phyloP scores from a whole-genome alignment of 192 early-diverging fungal species.

The Funneliformis mosseae region DNA sequence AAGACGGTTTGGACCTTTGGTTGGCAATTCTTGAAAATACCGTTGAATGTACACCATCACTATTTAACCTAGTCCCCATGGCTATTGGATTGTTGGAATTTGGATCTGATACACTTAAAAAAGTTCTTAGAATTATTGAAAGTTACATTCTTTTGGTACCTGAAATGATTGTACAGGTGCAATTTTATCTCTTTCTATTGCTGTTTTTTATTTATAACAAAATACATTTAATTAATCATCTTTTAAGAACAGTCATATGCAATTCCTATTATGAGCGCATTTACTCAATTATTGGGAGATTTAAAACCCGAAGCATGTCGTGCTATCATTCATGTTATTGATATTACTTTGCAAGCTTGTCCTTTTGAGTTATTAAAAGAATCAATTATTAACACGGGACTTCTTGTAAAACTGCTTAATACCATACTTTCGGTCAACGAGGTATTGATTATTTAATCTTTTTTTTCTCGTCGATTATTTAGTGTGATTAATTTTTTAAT shows the following conservation, averaged over 20 bases:
- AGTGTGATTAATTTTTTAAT: not conserved
- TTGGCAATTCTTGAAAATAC: conserved; percentile 76
- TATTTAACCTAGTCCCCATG: conserved; percentile 64
- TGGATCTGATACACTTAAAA: conserved; percentile 76
- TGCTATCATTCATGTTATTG: conserved; percentile 63
- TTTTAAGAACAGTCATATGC: conserved; percentile 42
- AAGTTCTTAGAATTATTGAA: conserved; percentile 82
- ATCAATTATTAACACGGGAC: conserved; percentile 53
- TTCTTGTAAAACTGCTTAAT: conserved; percentile 59
- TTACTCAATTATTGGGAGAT: conserved; percentile 55
- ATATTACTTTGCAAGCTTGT: conserved; percentile 54
- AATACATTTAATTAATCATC: not conserved
- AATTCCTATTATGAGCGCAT: conserved; percentile 40
- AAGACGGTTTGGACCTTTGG: conserved; percentile 93
- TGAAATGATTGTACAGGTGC: conserved; percentile 57
- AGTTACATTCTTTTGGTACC: conserved; percentile 76
- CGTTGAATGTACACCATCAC: conserved; percentile 46
- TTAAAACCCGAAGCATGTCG: conserved; percentile 61
- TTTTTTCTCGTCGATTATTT: not conserved
- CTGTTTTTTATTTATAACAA: not conserved
- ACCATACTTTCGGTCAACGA: conserved; percentile 53
- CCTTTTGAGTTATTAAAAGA: conserved; percentile 52
- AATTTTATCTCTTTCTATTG: conserved; percentile 23
- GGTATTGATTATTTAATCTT: no score
- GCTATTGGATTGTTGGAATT: conserved; percentile 68